phyloP scores from a whole-genome alignment of 306 rosid genomes.

The Cucurbita argyrosperma region DNA sequence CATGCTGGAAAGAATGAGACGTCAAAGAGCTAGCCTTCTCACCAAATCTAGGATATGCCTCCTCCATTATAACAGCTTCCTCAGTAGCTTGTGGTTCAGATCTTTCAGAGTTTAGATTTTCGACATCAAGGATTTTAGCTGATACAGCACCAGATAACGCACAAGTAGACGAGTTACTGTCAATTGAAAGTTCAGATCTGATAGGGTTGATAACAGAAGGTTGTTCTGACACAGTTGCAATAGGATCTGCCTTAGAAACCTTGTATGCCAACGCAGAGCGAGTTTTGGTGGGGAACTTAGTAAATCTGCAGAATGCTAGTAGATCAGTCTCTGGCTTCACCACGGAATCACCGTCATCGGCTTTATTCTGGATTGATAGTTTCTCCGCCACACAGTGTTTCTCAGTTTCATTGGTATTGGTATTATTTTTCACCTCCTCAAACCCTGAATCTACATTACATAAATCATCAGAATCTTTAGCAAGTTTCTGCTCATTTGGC shows the following conservation, averaged over 20 bases:
- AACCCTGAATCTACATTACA: constrained; percentile 19
- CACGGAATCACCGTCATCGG: constrained; percentile 22
- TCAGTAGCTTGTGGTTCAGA: constrained; percentile 18
- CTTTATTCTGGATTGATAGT: constrained; percentile 20
- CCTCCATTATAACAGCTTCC: constrained; percentile 24
- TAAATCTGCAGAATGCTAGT: constrained; percentile 44
- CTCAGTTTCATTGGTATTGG: constrained; percentile 24
- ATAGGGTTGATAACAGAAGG: constrained; percentile 13
- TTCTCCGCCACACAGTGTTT: constrained; percentile 27
- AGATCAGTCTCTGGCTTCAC: constrained; percentile 34
- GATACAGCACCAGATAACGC: constrained; percentile 21
- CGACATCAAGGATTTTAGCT: constrained; percentile 23
- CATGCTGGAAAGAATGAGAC: constrained; percentile 34
- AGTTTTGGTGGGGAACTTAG: constrained; percentile 68
- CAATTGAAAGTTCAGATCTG: constrained; percentile 20
- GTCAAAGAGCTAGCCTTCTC: constrained; percentile 22
- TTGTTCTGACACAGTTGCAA: constrained; percentile 18
- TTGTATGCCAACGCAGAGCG: constrained; percentile 49
- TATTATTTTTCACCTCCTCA: constrained; percentile 26
- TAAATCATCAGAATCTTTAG: constrained; percentile 17
- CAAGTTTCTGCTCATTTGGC: constrained; percentile 10
- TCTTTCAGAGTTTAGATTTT: constrained; percentile 27
- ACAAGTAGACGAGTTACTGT: constrained; percentile 22
- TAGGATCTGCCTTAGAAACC: constrained; percentile 30
- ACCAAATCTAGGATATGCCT: constrained; percentile 22